phyloP scores from a whole-genome alignment of 345 rosid species.

The Populus ilicifolia region DNA sequence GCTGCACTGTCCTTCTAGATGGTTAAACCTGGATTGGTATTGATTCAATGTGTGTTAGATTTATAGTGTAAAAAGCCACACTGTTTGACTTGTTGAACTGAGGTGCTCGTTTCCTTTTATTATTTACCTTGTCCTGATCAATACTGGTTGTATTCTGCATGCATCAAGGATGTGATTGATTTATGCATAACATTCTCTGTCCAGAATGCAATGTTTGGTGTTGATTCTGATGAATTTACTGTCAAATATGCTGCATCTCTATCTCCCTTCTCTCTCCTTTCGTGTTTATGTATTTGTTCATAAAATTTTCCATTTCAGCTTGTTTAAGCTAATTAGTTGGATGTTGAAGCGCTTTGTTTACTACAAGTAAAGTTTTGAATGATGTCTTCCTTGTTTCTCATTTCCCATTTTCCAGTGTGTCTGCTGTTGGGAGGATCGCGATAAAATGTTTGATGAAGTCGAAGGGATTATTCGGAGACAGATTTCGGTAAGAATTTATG shows the following conservation, averaged over 20 bases:
- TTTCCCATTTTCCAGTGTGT: conserved; percentile 49
- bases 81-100: background rate
- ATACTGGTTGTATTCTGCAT: background rate
- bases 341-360: background rate
- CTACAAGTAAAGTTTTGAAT: background rate
- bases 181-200: background rate
- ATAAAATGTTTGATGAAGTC: conserved; percentile 73
- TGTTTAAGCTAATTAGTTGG: background rate
- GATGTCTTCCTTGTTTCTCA: background rate
- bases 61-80: background rate
- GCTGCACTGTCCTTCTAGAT: background rate
- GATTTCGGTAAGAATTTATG: conserved; percentile 53
- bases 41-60: background rate
- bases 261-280: background rate
- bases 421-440: conserved; percentile 93
- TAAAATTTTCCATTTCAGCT: background rate
- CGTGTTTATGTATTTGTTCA: background rate
- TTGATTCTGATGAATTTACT: background rate
- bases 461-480: conserved; percentile 85
- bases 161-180: background rate
- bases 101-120: background rate
- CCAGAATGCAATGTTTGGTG: background rate
- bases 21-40: background rate
- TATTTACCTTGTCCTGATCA: background rate
- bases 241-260: background rate